Base-by-base conservation (phyloP, 2,329 filamentous ascomycete species). In the Fusarium praegraminearum region DNA sequence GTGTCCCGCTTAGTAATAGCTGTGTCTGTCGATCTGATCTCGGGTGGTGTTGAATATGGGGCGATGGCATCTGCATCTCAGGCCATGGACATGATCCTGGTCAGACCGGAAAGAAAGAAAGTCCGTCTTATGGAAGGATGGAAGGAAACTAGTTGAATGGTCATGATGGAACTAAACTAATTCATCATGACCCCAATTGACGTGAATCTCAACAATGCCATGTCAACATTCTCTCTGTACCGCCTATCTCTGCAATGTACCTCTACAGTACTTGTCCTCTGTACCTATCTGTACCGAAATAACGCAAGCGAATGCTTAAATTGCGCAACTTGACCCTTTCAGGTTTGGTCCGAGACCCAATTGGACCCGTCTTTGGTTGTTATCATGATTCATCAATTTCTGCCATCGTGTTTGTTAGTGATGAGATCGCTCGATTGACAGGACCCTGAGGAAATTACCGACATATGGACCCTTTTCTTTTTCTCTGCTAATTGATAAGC, bases 361-460 rank as follows among this genome's bases (percentile, higher is more conserved):
- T 33, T 45, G 53, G 67, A 30, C 54, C 67, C 33, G 35, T 47
- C 28, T 43, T 45, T 41, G n/a, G 16, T 43, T 22, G 38, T 41
- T n/a, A 41, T 69, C 38, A 71, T 71, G 69, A 71, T 69, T 71
- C 69, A 71, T 71, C 65, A 71, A 49, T 24, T 18, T 36, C 51
- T 40, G 52, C 53, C 41, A 70, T 70, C 62, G 67, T 50, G 52
- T 51, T 51, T 62, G 45, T 28, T n/a, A 43, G 56, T 52, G 36
- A 40, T 36, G n/a, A 10, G 67, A 70, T 70, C 67, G 65, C 65
- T 70, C 65, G 67, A 70, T 64, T 45, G 20, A 28, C 18, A 36
- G 47, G 57, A 56, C 63, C 52, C 57, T 52, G 35, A 5, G 13
- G 18, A 26, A 54, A 70, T 57, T 35, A 44, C 56, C 57, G 44